phyloP scores from a whole-genome alignment of 1,139 yeast genomes.

The Eremothecium sinecaudum region DNA sequence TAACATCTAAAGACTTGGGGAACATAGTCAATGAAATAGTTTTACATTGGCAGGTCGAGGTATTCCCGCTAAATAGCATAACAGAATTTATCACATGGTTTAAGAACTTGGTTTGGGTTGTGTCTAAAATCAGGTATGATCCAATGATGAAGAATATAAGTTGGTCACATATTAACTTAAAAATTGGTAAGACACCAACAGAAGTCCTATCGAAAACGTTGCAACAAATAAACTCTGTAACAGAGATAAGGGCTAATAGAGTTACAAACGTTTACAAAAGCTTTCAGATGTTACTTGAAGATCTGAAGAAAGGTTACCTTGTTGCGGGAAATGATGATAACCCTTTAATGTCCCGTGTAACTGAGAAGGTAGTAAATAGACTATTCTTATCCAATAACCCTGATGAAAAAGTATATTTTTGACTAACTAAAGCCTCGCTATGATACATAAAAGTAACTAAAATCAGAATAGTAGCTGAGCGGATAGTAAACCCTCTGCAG shows the following conservation, averaged over 20 bases:
- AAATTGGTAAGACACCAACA: constrained; percentile 42
- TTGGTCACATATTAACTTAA: constrained; percentile 44
- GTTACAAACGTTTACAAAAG: constrained; percentile 34
- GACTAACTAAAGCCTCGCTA: no score
- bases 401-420: constrained; percentile 31
- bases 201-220: constrained; percentile 43
- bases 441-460: no score
- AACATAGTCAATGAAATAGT: constrained; percentile 34
- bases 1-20: constrained; percentile 24
- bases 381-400: constrained; percentile 47
- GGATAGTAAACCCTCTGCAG: no score
- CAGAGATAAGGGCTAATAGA: constrained; percentile 34
- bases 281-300: constrained; percentile 34
- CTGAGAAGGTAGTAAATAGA: constrained; percentile 39
- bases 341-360: constrained; percentile 34
- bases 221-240: constrained; percentile 49
- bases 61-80: constrained; percentile 40
- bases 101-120: constrained; percentile 46
- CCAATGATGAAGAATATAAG: constrained; percentile 45
- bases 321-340: constrained; percentile 32
- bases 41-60: constrained; percentile 36
- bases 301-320: constrained; percentile 25
- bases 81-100: constrained; percentile 48
- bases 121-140: constrained; percentile 46
- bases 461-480: no score